These are phyloP conservation scores for Glaciozyma martinii DNA, from an alignment of 768 basidiomycete species.

Conservation along the genomic window DNA sequence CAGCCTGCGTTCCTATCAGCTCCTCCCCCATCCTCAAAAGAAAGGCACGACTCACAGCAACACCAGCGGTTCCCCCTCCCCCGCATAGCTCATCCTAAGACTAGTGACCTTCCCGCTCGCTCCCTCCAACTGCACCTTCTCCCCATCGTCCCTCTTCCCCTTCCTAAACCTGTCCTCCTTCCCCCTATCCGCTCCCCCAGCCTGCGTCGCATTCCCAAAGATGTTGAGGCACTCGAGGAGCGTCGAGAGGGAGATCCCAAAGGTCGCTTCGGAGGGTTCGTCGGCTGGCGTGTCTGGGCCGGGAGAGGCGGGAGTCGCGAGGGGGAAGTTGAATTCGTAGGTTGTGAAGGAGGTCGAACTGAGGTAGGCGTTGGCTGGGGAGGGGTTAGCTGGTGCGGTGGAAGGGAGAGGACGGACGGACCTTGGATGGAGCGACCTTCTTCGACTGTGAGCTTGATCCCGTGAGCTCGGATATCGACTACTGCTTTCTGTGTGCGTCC, in stretches of 20 bases:
- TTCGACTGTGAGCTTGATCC: constrained; percentile 71
- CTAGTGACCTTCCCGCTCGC: constrained; percentile 21
- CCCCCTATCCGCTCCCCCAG: background rate
- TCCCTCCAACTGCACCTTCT: background rate
- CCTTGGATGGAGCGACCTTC: constrained; percentile 74
- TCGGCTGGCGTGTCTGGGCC: constrained; percentile 36
- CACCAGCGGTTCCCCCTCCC: constrained; percentile 30
- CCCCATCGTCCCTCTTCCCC: constrained; percentile 8
- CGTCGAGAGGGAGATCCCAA: constrained; percentile 75
- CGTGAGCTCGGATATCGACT: constrained; percentile 58
- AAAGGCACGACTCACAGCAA: constrained; percentile 27
- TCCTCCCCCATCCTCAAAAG: background rate
- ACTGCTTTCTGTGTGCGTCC: constrained; percentile 50
- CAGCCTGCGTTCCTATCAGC: constrained; percentile 20
- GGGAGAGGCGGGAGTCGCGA: constrained; percentile 37
- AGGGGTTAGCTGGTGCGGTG: constrained; percentile 4
- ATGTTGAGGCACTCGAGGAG: constrained; percentile 86
- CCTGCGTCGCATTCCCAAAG: constrained; percentile 62
- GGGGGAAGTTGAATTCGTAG: constrained; percentile 53
- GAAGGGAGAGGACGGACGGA: constrained; percentile 39
- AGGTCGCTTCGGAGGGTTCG: constrained; percentile 37
- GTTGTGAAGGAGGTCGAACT: constrained; percentile 69
- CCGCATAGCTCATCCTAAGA: constrained; percentile 28
- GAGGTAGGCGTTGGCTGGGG: constrained; percentile 70
- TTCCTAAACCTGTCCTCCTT: constrained; percentile 12